phyloP scores from a whole-genome alignment of 306 rosid genomes.

The Delonix regia region DNA sequence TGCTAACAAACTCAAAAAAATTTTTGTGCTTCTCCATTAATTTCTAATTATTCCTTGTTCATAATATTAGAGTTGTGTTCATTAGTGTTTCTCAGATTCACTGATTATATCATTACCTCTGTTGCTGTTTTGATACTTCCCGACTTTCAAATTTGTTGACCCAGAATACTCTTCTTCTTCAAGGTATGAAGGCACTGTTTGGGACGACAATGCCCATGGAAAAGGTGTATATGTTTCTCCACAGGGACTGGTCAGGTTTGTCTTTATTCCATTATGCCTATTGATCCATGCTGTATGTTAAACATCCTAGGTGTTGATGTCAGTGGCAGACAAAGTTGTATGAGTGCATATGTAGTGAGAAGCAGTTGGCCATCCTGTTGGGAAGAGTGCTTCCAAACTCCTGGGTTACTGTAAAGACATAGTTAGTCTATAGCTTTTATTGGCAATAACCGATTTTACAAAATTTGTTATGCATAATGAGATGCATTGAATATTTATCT shows the following conservation, averaged over 20 bases:
- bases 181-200: conserved; percentile 95
- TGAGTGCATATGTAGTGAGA: not conserved
- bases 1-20: not conserved
- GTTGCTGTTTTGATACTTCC: not conserved
- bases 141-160: not conserved
- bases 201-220: conserved; percentile 99
- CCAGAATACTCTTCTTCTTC: not conserved
- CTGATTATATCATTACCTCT: not conserved
- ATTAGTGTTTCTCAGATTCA: not conserved
- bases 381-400: not conserved
- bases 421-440: not conserved
- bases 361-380: conserved; percentile 11
- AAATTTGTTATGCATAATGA: conserved; percentile 15
- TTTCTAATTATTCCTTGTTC: not conserved
- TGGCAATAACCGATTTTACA: not conserved
- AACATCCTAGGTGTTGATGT: not conserved
- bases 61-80: not conserved
- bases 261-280: conserved; percentile 28
- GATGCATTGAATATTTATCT: not conserved
- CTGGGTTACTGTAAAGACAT: not conserved
- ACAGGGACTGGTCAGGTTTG: conserved; percentile 82
- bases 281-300: not conserved
- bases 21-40: not conserved
- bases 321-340: not conserved
- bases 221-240: conserved; percentile 80